Conservation (phyloP, 2,329 filamentous ascomycete species). For the Raffaelea ambrosiae region DNA sequence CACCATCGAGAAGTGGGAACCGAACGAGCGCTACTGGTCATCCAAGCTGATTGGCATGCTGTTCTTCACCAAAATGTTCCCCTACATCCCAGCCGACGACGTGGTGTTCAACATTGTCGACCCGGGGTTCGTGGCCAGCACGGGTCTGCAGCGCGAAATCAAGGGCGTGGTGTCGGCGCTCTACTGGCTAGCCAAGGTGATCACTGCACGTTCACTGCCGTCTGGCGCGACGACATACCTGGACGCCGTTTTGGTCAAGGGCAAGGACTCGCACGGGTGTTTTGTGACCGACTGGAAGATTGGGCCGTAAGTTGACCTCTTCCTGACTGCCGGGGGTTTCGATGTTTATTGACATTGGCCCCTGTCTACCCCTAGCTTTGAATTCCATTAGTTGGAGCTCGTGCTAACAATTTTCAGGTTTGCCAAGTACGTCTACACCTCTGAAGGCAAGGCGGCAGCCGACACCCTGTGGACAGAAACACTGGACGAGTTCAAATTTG, state of each 20-base stretch:
- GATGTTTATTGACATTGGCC: too few relatives aligned
- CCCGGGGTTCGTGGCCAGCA: constrained; percentile 5
- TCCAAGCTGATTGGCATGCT: constrained; percentile 8
- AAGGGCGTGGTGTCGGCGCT: constrained; percentile 9
- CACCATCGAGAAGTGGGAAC: neutral
- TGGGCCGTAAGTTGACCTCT: constrained; percentile 27
- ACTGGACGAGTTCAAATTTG: constrained; percentile 24
- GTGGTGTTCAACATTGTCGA: constrained; percentile 3
- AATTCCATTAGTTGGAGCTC: too few relatives aligned
- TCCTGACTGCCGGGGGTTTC: neutral
- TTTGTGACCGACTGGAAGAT: constrained; percentile 39
- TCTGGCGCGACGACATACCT: constrained; percentile 38
- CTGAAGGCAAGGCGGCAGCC: constrained; percentile 24
- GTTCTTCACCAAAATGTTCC: constrained; percentile 1
- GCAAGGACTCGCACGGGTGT: constrained; percentile 40
- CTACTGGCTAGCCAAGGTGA: constrained; percentile 4
- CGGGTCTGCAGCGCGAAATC: constrained; percentile 25
- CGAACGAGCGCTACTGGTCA: constrained; percentile 5
- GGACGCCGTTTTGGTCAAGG: constrained; percentile 35
- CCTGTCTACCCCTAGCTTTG: too few relatives aligned
- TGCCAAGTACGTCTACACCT: constrained; percentile 21
- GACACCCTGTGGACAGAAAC: constrained; percentile 30
- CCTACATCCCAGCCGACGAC: constrained; percentile 3
- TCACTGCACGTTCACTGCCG: constrained; percentile 22
- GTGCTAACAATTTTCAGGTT: constrained; percentile 17